Evolutionary conservation across 2,329 filamentous ascomycete genomes (phyloP).

Genomic region (Neoscytalidium dimidiatum): DNA sequence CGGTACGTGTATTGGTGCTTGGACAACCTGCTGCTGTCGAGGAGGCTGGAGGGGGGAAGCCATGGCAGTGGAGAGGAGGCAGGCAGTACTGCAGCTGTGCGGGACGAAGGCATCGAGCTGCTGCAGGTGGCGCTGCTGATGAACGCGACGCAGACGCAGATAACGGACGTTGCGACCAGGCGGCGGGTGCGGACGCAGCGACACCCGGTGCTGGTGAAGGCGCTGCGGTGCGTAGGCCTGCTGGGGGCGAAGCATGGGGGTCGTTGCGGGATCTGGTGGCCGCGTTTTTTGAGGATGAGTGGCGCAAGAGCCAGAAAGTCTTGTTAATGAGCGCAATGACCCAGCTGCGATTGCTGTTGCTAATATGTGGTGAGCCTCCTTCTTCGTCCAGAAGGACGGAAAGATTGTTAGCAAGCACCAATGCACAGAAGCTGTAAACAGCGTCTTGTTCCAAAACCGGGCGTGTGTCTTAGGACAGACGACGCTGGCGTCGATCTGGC

Average conservation of each 20-base stretch:
- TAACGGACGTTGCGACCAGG: too few species aligned
- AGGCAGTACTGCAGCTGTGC: too few species aligned
- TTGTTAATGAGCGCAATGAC: background rate
- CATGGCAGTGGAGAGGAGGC: too few species aligned
- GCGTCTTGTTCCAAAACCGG: background rate
- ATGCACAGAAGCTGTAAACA: background rate
- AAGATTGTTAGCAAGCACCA: background rate
- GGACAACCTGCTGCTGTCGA: too few species aligned
- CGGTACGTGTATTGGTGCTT: too few species aligned
- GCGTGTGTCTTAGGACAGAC: background rate
- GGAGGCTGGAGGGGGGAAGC: too few species aligned
- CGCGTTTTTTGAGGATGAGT: background rate
- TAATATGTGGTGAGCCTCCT: background rate
- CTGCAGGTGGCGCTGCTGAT: too few species aligned
- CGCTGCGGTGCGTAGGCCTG: background rate
- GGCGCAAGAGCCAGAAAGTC: background rate
- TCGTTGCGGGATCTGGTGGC: background rate
- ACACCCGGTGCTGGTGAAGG: too few species aligned
- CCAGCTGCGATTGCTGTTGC: background rate
- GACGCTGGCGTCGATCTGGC: background rate
- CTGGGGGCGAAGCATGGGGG: background rate
- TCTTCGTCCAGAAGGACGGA: background rate
- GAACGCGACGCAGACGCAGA: too few species aligned
- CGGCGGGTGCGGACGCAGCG: too few species aligned
- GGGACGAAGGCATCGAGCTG: too few species aligned